Evolutionary conservation across 345 rosid species (phyloP).

Genomic region (Combretum micranthum): DNA sequence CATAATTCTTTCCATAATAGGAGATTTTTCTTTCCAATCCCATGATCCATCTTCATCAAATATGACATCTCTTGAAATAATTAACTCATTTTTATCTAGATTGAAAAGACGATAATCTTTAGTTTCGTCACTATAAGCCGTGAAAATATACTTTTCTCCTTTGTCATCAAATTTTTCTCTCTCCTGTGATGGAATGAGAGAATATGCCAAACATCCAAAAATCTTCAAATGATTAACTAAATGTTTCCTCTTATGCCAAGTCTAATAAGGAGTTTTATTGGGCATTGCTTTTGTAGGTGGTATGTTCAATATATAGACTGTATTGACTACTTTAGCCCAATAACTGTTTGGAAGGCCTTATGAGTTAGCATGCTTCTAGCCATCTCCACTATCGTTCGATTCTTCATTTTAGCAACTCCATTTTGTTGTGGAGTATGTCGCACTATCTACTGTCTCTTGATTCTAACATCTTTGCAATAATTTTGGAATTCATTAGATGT

Average conservation of each 20-base stretch:
- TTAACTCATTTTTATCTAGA: too few relatives aligned
- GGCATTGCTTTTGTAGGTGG: neutral
- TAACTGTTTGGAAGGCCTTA: neutral
- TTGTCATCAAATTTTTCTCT: too few relatives aligned
- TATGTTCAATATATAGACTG: conserved; percentile 2
- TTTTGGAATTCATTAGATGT: neutral
- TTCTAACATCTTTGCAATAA: neutral
- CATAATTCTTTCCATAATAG: too few relatives aligned
- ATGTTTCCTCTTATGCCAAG: neutral
- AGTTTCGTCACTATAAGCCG: too few relatives aligned
- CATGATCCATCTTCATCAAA: too few relatives aligned
- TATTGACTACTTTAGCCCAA: conserved; percentile 1
- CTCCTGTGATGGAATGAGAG: too few relatives aligned
- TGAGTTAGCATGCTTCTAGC: neutral
- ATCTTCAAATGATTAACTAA: too few relatives aligned
- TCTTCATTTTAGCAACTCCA: neutral
- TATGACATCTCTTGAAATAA: too few relatives aligned
- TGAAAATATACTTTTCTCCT: too few relatives aligned
- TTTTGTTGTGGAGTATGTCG: conserved; percentile 8
- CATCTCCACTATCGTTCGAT: conserved; percentile 3
- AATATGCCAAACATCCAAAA: neutral
- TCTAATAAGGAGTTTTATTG: neutral
- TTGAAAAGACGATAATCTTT: too few relatives aligned
- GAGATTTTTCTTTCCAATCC: too few relatives aligned
- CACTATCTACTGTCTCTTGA: neutral